Base-by-base conservation (phyloP, 768 basidiomycete genomes). In the Serendipita sp. region DNA sequence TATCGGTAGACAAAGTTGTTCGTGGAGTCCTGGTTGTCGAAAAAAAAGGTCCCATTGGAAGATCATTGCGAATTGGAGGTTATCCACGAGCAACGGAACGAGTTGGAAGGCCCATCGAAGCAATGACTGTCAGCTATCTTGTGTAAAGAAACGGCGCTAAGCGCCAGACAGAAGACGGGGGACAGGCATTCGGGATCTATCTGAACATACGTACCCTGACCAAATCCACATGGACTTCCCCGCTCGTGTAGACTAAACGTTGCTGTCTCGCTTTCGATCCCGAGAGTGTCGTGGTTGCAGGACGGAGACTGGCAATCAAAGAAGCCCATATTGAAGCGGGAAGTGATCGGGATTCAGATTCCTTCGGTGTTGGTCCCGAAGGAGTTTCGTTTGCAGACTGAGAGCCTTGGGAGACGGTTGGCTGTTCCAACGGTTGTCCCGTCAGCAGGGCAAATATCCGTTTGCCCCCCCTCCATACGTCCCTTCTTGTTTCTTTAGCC, bases 1-100 rank as follows among this genome's bases (percentile, higher is more conserved):
- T 89, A 89, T 60, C 85, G 80, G 73, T 86, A 86, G 65, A 85
- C 81, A 71, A 88, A 91, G 71, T 86, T 84, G 5, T 88, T 89
- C 63, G 85, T 81, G 58, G 81, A 81, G 67, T 89, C 86, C 88
- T 90, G 71, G 51, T 30, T 38, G 35, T 64, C 18, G 46, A 64
- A 41, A 41, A 5, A 41, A 13, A 5, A 41, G 13, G 7, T 13
- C 41, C 41, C 41, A 41, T 41, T 52, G 48, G 32, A 52, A 52
- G 48, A n/a, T 52, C 5, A 7, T 41, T 52, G 48, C 48, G 32
- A 52, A 52, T 23, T 23, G 48, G n/a, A 52, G 48, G 32, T 23
- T 34, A 8, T 23, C 32, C 32, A 34, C 16, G 3, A 51, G 48
- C n/a, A 18, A 18, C 23, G 23, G 23, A 23, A 23, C 23, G 23